Base-by-base conservation (phyloP, 306 rosid species). In the Vigna reflexopilosa region DNA sequence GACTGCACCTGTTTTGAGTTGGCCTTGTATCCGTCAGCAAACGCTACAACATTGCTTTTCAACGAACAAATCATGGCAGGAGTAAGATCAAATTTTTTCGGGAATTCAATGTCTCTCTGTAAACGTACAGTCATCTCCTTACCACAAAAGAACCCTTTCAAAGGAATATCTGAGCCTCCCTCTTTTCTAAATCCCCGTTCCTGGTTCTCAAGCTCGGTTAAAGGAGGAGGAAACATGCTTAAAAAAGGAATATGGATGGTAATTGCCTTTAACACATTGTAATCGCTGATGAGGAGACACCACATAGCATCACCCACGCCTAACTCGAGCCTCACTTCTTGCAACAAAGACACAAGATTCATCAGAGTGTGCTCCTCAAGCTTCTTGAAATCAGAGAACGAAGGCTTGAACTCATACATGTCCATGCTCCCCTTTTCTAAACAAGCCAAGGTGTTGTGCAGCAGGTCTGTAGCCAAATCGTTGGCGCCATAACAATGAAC, bases 261-360 rank as follows among this genome's bases (percentile, higher is more conserved):
- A 59, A 82, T 86, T 0, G 97, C 97, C 77, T 87, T 88, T 44
- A 89, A 89, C 6, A 89, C 89, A 81, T 93, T 91, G 77, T 90
- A 90, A 67, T 90, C 90, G 77, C 88, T 86, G 91, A 85, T 86
- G 51, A 90, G 90, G 87, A 93, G 84, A 78, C 97, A 90, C 94
- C 96, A 89, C 92, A 93, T 89, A 32, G 94, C 96, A 84, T 93
- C 96, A 9, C 92, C 90, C 82, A 79, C 88, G 69, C 85, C 85
- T 87, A 93, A 85, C 70, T 86, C 84, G 1, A 89, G 92, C 72
- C 90, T 90, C 66, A 88, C 75, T 50, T 86, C 92, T 52, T 83
- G 92, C 86, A 93, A 82, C 81, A 90, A 73, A 63, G 88, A 86
- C 59, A 90, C 90, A 89, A 90, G 88, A 20, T 85, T 86, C 0